Evolutionary conservation across 2,329 filamentous ascomycete genomes (phyloP), one percentile per base, ranked within the genome.

Genomic region (Aspergillus sojae): DNA sequence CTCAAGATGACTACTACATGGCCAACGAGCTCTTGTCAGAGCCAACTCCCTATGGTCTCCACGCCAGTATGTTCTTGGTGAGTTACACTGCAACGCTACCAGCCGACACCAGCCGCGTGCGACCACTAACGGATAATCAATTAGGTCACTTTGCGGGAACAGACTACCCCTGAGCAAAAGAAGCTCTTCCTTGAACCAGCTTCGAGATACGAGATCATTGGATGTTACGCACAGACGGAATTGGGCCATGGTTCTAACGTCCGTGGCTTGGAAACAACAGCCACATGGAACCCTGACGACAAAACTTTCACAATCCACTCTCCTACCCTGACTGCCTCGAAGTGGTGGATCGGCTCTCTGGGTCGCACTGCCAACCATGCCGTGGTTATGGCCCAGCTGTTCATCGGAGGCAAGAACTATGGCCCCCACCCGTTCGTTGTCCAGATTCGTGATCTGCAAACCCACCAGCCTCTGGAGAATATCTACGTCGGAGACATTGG

Each of bases 321-420:
- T 0, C 91, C 91, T 11, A 83, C 87, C 65, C 82, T 93, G 61
- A 93, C 91, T 1, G 86, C 91, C 0, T 90, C 89, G 39, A 94
- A 94, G 74, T 94, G 91, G 91, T 94, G 91, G 91, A 93, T 93
- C 70, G 91, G 91, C 1, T 91, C 90, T 12, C 83, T 94, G 4
- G 91, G 91, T 58, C 85, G 89, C 70, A 89, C 89, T 3, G 91
- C 91, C 52, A 94, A 92, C 74, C 85, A 92, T 72, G 91, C 91
- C 1, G 87, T 92, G 2, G 90, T 94, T 4, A 92, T 94, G 84
- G 91, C 91, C 0, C 91, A 93, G 77, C 82, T 94, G 32, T 85
- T 89, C 65, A 84, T 93, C 65, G 80, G 82, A 64, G 90, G 89
- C 68, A 91, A 90, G 78, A 80, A 83, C 21, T 88, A 88, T 67